Evolutionary conservation across 2,329 filamentous ascomycete species (phyloP), one percentile per base, ranked within the genome.

Genomic region (Blastomyces silverae): DNA sequence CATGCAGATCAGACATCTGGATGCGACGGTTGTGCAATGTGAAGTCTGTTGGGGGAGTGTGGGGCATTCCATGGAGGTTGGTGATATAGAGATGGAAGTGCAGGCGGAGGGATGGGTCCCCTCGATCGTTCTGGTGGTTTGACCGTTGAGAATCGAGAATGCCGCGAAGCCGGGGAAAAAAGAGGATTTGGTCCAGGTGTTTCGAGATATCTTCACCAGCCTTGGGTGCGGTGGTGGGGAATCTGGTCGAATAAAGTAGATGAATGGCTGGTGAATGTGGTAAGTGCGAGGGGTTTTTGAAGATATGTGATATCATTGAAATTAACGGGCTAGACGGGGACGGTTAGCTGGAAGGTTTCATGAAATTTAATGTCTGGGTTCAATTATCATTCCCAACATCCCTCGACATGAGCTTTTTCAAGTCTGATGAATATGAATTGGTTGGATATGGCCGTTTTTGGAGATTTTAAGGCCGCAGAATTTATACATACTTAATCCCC

Each of bases 231-330:
- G 39, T 42, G 57, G 46, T 68, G 7, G 67, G 63, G 42, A 78
- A 73, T 67, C 82, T 83, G 22, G 79, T 84, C 2, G 84, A 84
- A 73, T 92, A 92, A 42, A 92, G 69, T 65, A 92, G 80, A 53
- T 81, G 78, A 20, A 90, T 82, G 17, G 84, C 69, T 55, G 73
- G 63, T 13, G 70, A 64, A 75, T 77, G 63, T 69, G 71, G 65
- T 52, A 68, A 63, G 20, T 63, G 58, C 3, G 71, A 68, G 48
- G 73, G 70, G 22, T 77, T 77, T 69, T 83, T 76, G 31, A 80
- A 80, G 7, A 92, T 78, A 66, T 84, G 82, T 20, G 84, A 81
- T 60, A 91, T 78, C 74, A 93, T 93, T 64, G 89, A 90, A 64
- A 91, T 84, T 5, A 93, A 78, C 0, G 90, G 90, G 70, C 84